These are phyloP conservation scores for Pulveroboletus sp. DNA, from an alignment of 768 basidiomycete species.

Conservation along the genomic window DNA sequence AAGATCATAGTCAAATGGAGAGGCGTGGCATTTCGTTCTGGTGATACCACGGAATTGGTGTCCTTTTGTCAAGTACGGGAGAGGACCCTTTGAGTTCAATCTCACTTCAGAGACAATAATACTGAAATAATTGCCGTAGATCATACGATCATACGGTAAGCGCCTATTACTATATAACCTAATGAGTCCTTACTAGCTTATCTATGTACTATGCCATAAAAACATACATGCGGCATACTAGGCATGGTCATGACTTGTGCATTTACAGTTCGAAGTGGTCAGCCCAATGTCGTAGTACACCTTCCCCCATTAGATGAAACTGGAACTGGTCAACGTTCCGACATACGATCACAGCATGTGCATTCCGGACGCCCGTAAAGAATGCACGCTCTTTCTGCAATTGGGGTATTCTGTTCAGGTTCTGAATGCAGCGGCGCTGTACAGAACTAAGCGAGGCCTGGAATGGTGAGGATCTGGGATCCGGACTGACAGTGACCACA, in stretches of 20 bases:
- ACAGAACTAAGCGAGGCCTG: slow-evolving; percentile 49
- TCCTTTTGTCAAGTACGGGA: slow-evolving; percentile 5
- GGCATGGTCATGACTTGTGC: not conserved
- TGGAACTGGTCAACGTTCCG: slow-evolving; percentile 61
- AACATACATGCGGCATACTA: not conserved
- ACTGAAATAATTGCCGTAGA: not conserved
- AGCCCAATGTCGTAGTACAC: slow-evolving; percentile 69
- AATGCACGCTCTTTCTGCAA: slow-evolving; percentile 68
- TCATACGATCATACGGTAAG: not conserved
- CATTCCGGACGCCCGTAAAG: slow-evolving; percentile 53
- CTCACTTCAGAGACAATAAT: not conserved
- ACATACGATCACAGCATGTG: slow-evolving; percentile 69
- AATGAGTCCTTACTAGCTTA: not conserved
- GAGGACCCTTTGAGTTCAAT: not conserved
- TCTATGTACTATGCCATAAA: not conserved
- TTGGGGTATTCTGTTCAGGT: slow-evolving; percentile 62
- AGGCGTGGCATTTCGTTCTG: not conserved
- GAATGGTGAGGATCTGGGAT: slow-evolving; percentile 14
- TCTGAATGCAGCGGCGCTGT: slow-evolving; percentile 53
- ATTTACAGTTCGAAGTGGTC: slow-evolving; percentile 47
- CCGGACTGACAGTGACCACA: not conserved
- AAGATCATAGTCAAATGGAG: not conserved
- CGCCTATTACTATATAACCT: not conserved
- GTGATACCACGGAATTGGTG: not conserved
- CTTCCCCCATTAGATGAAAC: slow-evolving; percentile 55